These are phyloP conservation scores for Suillus bovinus DNA, from an alignment of 768 basidiomycete genomes.

Conservation along the genomic window DNA sequence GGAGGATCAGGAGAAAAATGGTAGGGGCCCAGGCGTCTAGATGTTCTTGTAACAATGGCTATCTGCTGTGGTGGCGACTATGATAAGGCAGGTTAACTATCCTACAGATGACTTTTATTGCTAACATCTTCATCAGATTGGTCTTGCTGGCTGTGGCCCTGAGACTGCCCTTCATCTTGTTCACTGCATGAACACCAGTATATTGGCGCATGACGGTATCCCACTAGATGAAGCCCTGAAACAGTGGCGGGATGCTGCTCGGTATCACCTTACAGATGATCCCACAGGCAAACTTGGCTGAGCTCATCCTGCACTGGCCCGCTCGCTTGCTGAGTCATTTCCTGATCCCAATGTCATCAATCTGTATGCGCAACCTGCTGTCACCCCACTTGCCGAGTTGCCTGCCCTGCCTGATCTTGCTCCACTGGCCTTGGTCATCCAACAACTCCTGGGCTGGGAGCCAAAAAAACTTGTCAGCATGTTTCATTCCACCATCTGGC, in stretches of 20 bases:
- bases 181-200: background rate
- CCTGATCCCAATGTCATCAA: background rate
- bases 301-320: background rate
- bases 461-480: background rate
- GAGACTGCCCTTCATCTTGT: background rate
- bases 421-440: background rate
- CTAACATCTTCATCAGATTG: background rate
- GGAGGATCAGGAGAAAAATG: too few species aligned
- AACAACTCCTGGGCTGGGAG: conserved; percentile 2
- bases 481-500: background rate
- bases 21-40: too few species aligned
- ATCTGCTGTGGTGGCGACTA: background rate
- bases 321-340: background rate
- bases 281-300: background rate
- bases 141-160: background rate
- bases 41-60: background rate
- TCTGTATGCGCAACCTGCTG: background rate
- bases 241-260: background rate
- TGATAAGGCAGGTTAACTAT: background rate
- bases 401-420: background rate
- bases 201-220: too few species aligned
- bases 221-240: too few species aligned
- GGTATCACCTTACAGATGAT: background rate
- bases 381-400: background rate
- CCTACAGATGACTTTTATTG: too few species aligned